Evolutionary conservation across 352 stramenopile species (phyloP), one percentile per base, ranked within the genome.

Genomic region (Phytophthora litchii): DNA sequence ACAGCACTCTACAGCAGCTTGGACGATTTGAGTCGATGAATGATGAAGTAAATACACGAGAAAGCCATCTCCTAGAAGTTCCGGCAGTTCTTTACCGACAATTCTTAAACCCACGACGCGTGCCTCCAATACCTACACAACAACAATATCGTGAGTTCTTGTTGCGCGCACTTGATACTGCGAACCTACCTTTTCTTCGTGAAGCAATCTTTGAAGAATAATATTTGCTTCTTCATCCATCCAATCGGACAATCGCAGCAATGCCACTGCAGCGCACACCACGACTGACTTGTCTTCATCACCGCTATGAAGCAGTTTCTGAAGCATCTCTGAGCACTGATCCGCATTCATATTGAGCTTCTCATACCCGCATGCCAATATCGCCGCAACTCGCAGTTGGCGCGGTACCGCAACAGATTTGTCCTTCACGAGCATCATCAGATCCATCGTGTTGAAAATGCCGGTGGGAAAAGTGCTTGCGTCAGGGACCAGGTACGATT

Each of bases 141-240:
- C 2, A 52, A 17, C n/a, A 51, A 35, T 32, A 14, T 25, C 5
- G 12, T 58, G 8, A 67, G 21, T 0, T 23, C 5, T 34, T 31
- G 10, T 34, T 11, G 37, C 11, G 20, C 38, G 11, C 35, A 4
- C 11, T 34, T n/a, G n/a, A 25, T 19, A 11, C 19, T 19, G 10
- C 6, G 7, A 34, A 34, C 50, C 27, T 52, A 85, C 76, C 65
- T 74, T 82, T 57, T 93, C 83, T 57, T 95, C 85, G 45, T 95
- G 86, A 10, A 95, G 67, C 2, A 95, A 50, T 20, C 78, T 62
- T 44, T 95, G 86, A 16, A 95, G 70, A 54, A 92, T 71, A 14
- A 94, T 25, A 43, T 92, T 94, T 1, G 86, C 80, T 52, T 87
- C 75, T 77, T 95, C 84, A 42, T 95, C 76, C 80, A 94, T 95